Base-by-base conservation (phyloP, 345 rosid genomes). In the Hibiscus tridactylites region DNA sequence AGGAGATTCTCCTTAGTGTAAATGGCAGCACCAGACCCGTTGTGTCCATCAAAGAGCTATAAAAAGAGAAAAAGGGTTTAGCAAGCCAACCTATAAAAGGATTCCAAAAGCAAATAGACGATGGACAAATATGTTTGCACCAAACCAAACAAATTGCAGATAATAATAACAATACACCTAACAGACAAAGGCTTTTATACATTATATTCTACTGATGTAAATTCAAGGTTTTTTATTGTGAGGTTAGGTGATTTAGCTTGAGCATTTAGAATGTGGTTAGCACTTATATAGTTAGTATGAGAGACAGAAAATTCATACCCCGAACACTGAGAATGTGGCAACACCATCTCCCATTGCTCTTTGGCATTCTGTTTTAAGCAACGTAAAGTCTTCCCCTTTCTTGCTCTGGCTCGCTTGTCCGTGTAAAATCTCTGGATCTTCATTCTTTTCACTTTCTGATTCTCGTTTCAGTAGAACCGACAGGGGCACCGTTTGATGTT, bases 41-140 rank as follows among this genome's bases (percentile, higher is more conserved):
- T 96, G 73, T 96, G 99, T 35, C 99, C 99, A 83, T 96, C 99
- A 87, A 96, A 96, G 77, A 96, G 79, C 99, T 96, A 86, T 82
- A 74, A 57, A 71, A 13, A 74, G 12, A 13, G 58, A 76, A 65
- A 72, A 15, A 75, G 7, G 26, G 15, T 50, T 70, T 67, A 53
- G 35, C 17, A 76, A 73, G 46, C 53, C 44, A 77, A 46, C 21
- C 47, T 47, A 19, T n/a, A 13, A 31, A 58, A 26, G 28, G 17
- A 47, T 31, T 52, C 7, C 7, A 13, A 58, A 74, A 70, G 56
- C 37, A 65, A 65, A 65, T 24, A 65, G 19, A 61, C 4, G 0
- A 69, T 31, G n/a, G 29, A 53, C 44, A 31, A 69, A 9, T 52
- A 46, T 46, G 46, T 24, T 29, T 16, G 4, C 5, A 15, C 37